Percentiles rank a stretch among this genome's conserved stretches.
Conservation (phyloP, 805 yeast species). For the Saturnispora hagleri region DNA sequence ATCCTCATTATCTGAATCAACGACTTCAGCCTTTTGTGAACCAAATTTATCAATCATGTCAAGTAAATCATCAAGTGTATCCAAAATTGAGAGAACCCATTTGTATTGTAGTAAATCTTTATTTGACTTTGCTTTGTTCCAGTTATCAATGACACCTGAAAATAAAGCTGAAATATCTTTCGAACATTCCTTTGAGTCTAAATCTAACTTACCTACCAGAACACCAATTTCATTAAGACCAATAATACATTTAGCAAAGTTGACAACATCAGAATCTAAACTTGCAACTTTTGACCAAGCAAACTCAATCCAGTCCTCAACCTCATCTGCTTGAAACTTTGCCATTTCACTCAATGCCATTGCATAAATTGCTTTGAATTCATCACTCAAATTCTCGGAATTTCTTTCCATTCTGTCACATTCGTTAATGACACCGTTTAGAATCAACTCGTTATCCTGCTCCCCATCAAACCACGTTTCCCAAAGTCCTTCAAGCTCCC, state of each 20-base stretch:
- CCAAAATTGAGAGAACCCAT: slow-evolving; percentile 40
- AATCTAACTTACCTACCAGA: slow-evolving; percentile 31
- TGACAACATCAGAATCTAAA: slow-evolving; percentile 43
- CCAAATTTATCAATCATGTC: slow-evolving; percentile 65
- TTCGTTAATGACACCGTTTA: slow-evolving; percentile 87
- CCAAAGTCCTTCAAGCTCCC: slow-evolving; percentile 70
- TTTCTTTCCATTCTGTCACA: slow-evolving; percentile 71
- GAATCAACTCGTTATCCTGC: slow-evolving; percentile 51
- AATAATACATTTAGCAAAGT: slow-evolving; percentile 50
- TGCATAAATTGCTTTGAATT: slow-evolving; percentile 68
- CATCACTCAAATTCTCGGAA: slow-evolving; percentile 33
- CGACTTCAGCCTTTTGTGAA: slow-evolving; percentile 45
- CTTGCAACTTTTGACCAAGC: slow-evolving; percentile 59
- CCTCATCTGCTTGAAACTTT: slow-evolving; percentile 32
- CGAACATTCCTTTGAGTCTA: slow-evolving; percentile 1
- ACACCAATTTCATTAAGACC: slow-evolving; percentile 50
- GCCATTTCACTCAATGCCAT: slow-evolving; percentile 59
- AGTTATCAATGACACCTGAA: slow-evolving; percentile 37
- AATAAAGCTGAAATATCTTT: slow-evolving; percentile 33
- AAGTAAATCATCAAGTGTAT: slow-evolving; percentile 55
- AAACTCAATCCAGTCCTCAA: slow-evolving; percentile 45
- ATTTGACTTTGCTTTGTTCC: slow-evolving; percentile 28
- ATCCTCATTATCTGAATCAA: slow-evolving; percentile 48
- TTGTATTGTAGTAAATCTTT: slow-evolving; percentile 19
- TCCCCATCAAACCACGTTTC: slow-evolving; percentile 46